A percentile compares a stretch with the other conserved stretches of the same genome.
phyloP scores from a whole-genome alignment of 2,329 filamentous ascomycete species.

The Trichoderma afroharzianum region DNA sequence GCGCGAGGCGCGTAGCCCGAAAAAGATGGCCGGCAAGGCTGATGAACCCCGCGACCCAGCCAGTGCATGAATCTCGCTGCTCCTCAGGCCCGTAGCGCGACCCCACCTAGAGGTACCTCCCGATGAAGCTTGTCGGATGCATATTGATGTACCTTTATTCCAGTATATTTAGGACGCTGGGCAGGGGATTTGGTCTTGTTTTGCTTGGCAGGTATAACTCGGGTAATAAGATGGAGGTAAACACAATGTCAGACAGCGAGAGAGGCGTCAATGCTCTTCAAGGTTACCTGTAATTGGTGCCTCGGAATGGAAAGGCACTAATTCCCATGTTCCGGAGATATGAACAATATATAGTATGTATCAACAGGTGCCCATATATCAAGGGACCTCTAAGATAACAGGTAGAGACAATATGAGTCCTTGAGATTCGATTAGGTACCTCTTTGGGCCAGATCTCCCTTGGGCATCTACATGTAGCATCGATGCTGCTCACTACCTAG shows the following conservation, averaged over 20 bases:
- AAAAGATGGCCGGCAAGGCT: slow-evolving; percentile 10
- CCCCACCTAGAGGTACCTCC: background rate
- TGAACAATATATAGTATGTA: too few relatives aligned
- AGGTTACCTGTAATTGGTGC: too few relatives aligned
- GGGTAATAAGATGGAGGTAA: background rate
- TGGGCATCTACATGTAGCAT: too few relatives aligned
- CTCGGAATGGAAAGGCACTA: too few relatives aligned
- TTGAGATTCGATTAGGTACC: too few relatives aligned
- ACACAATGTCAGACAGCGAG: background rate
- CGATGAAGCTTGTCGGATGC: background rate
- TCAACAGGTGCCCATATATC: too few relatives aligned
- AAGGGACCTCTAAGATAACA: too few relatives aligned
- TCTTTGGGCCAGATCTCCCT: background rate
- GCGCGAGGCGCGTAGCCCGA: slow-evolving; percentile 15
- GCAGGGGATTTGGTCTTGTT: background rate
- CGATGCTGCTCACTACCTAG: background rate
- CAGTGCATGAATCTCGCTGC: background rate
- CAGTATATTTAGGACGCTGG: background rate
- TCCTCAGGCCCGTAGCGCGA: background rate
- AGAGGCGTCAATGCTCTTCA: too few relatives aligned
- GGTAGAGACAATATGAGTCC: too few relatives aligned
- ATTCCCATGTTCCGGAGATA: too few relatives aligned
- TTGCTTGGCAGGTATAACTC: fast-evolving
- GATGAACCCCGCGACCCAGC: slow-evolving; percentile 13
- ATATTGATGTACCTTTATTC: background rate